Percentiles rank a stretch among this genome's conserved stretches.
Evolutionary conservation across 179 eudicot genomes (phyloP).

Genomic region (Heliamphora ciliata): DNA sequence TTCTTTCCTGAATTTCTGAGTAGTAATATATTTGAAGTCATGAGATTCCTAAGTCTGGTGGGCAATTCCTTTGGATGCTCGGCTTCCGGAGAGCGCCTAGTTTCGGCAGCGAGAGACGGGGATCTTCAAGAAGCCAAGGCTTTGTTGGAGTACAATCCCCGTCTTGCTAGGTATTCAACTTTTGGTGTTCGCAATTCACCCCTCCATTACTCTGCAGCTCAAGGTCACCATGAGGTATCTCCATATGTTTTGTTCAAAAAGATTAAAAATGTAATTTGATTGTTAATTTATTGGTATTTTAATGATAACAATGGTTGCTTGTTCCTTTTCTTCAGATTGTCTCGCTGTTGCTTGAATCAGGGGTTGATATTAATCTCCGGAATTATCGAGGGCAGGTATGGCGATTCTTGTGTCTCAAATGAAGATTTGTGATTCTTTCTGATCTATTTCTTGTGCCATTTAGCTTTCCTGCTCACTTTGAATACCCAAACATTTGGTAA

Average conservation of each 20-base stretch:
- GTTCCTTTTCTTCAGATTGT: constrained; percentile 51
- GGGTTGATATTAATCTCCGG: constrained; percentile 85
- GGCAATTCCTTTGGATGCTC: constrained; percentile 96
- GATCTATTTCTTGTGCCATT: not conserved
- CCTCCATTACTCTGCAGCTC: constrained; percentile 97
- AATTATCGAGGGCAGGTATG: constrained; percentile 94
- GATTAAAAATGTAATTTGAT: not conserved
- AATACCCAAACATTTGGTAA: not conserved
- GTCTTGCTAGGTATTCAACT: constrained; percentile 78
- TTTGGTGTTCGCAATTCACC: constrained; percentile 95
- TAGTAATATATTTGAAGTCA: constrained; percentile 18
- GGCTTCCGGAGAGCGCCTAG: constrained; percentile 85
- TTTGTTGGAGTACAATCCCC: constrained; percentile 79
- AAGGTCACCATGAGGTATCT: constrained; percentile 94
- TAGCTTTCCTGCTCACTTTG: not conserved
- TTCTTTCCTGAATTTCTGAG: not conserved
- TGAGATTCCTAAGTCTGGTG: constrained; percentile 72
- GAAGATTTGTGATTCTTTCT: not conserved
- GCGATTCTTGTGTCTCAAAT: not conserved
- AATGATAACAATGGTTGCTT: constrained; percentile 13
- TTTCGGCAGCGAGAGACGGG: constrained; percentile 96
- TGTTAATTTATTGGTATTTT: not conserved
- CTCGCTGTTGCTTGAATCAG: constrained; percentile 72
- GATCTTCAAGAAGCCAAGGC: constrained; percentile 96
- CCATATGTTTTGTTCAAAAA: not conserved